Base-by-base conservation (phyloP, 2,329 filamentous ascomycete genomes). In the Fonsecaea erecta region DNA sequence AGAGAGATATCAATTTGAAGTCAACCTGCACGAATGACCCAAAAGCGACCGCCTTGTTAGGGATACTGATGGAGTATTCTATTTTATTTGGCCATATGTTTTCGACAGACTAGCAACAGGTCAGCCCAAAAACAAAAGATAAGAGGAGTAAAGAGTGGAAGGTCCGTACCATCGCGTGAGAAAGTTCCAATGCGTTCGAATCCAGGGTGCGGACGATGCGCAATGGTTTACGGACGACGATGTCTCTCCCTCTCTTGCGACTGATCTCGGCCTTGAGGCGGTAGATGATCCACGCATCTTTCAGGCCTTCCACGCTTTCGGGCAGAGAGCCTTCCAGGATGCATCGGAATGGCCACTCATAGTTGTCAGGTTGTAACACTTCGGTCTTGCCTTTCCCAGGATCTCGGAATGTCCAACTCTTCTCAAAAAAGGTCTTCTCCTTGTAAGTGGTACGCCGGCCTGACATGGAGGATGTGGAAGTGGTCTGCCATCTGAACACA, bases 21-120 rank as follows among this genome's bases (percentile, higher is more conserved):
- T 96, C 89, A 65, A 97, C 84, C 0, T 88, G 87, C 55, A 98
- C 88, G 24, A 85, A 85, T n/a, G 92, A 96, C 56, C 95, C 95
- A 73, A 97, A 96, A 18, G 97, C 90, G 60, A 97, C 90, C 1
- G 95, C 95, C 80, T 97, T 97, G 74, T 92, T 93, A 0, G 95
- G 94, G 11, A 96, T 91, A 64, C 92, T 88, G 68, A 99, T 93
- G 32, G 92, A 94, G 80, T 99, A 99, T 76, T 96, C 92, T 72
- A 98, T 86, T 82, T 99, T 99, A 81, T 97, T 95, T 5, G 93
- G 91, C 95, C 95, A 99, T 69, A 96, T 90, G 74, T 97, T 97
- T 78, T 97, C 93, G 69, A 98, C 93, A 68, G 91, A 84, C 82
- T 86, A 63, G 30, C 16, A 46, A n/a, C 34, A 21, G 21, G 54